Evolutionary conservation across 2,329 filamentous ascomycete genomes (phyloP), one percentile per base, ranked within the genome.

Genomic region (Samsoniella hepiali): DNA sequence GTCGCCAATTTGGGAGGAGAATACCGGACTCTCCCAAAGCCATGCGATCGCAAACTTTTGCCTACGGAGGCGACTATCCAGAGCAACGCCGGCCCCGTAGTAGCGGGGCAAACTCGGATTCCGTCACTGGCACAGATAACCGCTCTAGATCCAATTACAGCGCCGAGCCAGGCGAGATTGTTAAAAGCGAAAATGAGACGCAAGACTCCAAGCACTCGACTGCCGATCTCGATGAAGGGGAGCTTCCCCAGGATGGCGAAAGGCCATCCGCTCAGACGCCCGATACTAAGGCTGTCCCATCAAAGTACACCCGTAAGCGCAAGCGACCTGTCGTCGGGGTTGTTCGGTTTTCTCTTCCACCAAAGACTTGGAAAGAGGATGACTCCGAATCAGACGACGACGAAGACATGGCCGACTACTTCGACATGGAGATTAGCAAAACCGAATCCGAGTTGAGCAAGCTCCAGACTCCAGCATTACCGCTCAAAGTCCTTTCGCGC

Each of bases 331-430:
- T 58, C 15, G 64, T 80, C 13, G 69, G 71, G 15, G 70, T 74
- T 22, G 74, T 77, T 7, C 75, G 72, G 56, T 77, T 81, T 57
- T 72, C 75, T 27, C 57, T 82, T 29, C 78, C 80, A 3, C 71
- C 74, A 8, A 79, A 77, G 63, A 70, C 72, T 58, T 67, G 70
- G 1, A 67, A 69, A 29, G 72, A 75, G 42, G 71, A 75, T 56
- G 72, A 72, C 44, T 75, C 74, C 2, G 81, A 82, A 53, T 84
- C 82, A 0, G 83, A 86, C 58, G 82, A 86, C 50, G 84, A 87
- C 63, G 84, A 86, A 55, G 81, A 84, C 51, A 82, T 86, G 75
- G 83, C 80, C 22, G 82, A 84, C 58, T 83, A 83, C 64, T 84
- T 87, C 60, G 78, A 81, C 59, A 75, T 76, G 60, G 76, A 85